A percentile compares a stretch with the other conserved stretches of the same genome.
Conservation (phyloP, 257 asterid species). For the Solanum tarijense region DNA sequence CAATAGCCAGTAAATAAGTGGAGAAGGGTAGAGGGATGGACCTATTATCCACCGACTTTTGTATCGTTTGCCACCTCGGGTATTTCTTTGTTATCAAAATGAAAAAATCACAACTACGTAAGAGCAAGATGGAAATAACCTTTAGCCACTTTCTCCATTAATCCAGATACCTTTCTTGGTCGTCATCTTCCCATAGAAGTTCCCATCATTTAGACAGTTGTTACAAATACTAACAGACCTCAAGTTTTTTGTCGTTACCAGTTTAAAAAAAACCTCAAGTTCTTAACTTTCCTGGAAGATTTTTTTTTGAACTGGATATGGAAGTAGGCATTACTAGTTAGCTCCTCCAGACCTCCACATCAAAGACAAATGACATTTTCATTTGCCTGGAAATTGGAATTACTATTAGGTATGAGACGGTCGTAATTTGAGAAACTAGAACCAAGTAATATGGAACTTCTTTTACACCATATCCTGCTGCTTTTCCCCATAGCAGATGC, state of each 20-base stretch:
- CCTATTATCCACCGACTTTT: not conserved
- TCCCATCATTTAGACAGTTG: not conserved
- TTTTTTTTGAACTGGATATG: not conserved
- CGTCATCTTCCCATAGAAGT: not conserved
- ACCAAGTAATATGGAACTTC: not conserved
- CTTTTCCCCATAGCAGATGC: not conserved
- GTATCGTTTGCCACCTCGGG: not conserved
- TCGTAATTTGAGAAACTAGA: not conserved
- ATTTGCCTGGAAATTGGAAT: not conserved
- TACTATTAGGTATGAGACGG: not conserved
- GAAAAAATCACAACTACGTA: not conserved
- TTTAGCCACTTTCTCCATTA: not conserved
- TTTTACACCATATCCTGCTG: not conserved
- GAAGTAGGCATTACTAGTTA: not conserved
- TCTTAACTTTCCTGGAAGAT: not conserved
- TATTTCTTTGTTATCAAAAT: not conserved
- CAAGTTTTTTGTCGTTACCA: not conserved
- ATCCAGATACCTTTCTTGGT: not conserved
- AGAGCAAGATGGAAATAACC: not conserved
- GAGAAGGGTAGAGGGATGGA: not conserved
- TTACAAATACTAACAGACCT: not conserved
- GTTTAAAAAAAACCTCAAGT: not conserved
- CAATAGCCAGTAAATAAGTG: not conserved
- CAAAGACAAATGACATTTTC: not conserved
- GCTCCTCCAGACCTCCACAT: not conserved